Evolutionary conservation across 306 rosid genomes (phyloP), one percentile per base, ranked within the genome.

Genomic region (Styphnolobium japonicum): DNA sequence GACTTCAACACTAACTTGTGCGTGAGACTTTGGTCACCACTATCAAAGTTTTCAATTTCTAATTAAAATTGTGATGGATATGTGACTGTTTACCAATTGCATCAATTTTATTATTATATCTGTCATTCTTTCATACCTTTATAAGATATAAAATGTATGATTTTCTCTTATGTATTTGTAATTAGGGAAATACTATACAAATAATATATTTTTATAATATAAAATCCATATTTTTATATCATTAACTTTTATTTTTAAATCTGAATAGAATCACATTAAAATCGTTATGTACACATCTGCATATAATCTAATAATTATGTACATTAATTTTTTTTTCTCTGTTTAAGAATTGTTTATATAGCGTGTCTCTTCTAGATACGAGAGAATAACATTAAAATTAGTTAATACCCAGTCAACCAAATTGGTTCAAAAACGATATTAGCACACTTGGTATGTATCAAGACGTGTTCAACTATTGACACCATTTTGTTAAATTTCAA

Each of bases 1-100:
- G 49, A 80, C 73, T 72, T 60, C 49, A 71, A 23, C 73, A 62
- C 37, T 72, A 51, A 36, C 83, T 40, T 60, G 4, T 34, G 83
- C 72, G 78, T 70, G 21, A 79, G 43, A 22, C 43, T 39, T 21
- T 45, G 77, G 71, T 67, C 45, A 68, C 18, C 57, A 6, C 57
- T n/a, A 55, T 51, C 0, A 34, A 16, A 69, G 14, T 19, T 23
- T 19, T 40, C 52, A 48, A 46, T 19, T 31, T 36, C 2, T 7
- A 12, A 2, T 39, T 78, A 29, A 23, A 52, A 22, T 48, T 19
- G 12, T 11, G 49, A 63, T 75, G 48, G 4, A 19, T 14, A 34
- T 25, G 16, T 49, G 29, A 40, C 19, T 49, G 11, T 39, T 63
- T 40, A 1, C 46, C 21, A 10, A 40, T 53, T 53, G 22, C 3